These are phyloP conservation scores for Whalleya microplaca DNA, from an alignment of 2,329 filamentous ascomycete species.

Conservation along the genomic window DNA sequence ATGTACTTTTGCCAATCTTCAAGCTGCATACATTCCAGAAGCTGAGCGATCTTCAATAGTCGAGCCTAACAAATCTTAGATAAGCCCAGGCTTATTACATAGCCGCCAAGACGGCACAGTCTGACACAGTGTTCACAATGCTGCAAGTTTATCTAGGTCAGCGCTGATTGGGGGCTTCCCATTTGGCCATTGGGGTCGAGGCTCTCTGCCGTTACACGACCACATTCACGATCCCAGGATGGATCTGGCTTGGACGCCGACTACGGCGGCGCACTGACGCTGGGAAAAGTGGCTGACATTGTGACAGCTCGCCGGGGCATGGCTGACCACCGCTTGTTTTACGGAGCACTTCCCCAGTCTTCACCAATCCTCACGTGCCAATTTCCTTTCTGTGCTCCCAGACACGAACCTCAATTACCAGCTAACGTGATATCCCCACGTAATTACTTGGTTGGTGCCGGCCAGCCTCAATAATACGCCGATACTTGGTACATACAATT, in stretches of 20 bases:
- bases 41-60: too few relatives aligned
- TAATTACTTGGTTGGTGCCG: not conserved
- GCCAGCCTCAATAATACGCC: not conserved
- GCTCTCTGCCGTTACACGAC: slow-evolving; percentile 11
- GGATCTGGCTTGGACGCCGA: slow-evolving; percentile 21
- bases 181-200: slow-evolving; percentile 14
- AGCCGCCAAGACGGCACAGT: slow-evolving; percentile 26
- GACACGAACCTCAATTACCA: too few relatives aligned
- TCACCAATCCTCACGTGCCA: slow-evolving; percentile 10
- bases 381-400: not conserved
- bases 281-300: slow-evolving; percentile 4
- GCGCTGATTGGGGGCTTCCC: slow-evolving; percentile 27
- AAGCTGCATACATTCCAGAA: too few relatives aligned
- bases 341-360: not conserved
- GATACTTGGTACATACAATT: not conserved
- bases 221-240: slow-evolving; percentile 4
- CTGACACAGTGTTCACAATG: slow-evolving; percentile 32
- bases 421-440: not conserved
- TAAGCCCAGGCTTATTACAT: not conserved
- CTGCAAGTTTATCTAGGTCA: slow-evolving; percentile 37
- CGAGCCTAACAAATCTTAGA: too few relatives aligned
- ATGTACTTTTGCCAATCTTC: too few relatives aligned
- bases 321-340: slow-evolving; percentile 5
- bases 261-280: slow-evolving; percentile 13
- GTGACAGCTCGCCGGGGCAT: slow-evolving; percentile 1